Percentiles rank a stretch among this genome's conserved stretches.
Evolutionary conservation across 2,329 filamentous ascomycete species (phyloP).

Genomic region (Colletotrichum sp.): DNA sequence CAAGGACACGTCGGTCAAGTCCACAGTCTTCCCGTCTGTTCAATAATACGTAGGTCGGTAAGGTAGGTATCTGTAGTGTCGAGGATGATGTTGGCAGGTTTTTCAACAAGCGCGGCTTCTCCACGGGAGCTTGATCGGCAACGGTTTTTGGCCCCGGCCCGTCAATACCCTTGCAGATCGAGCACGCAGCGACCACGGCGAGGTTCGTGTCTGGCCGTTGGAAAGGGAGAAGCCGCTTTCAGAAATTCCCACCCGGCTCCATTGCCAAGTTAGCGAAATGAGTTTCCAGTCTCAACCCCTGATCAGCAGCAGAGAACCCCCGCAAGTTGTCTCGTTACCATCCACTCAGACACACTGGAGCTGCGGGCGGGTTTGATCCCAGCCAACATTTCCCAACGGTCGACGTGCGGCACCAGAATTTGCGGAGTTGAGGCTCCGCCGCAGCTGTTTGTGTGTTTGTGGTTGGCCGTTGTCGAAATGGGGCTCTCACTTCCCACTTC

Average conservation of each 20-base stretch:
- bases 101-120: background rate
- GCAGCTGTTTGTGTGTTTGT: background rate
- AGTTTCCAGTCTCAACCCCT: background rate
- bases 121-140: background rate
- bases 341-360: background rate
- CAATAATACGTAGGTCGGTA: no score
- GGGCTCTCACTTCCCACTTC: background rate
- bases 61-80: background rate
- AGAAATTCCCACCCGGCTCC: background rate
- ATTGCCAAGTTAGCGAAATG: background rate
- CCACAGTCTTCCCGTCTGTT: background rate
- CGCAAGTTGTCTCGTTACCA: background rate
- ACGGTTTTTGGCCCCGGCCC: background rate
- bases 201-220: background rate
- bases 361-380: background rate
- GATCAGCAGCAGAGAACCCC: background rate
- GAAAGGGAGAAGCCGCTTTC: background rate
- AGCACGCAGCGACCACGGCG: background rate
- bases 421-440: background rate
- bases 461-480: background rate
- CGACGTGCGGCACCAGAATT: background rate
- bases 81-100: background rate
- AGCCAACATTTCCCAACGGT: conserved; percentile 1
- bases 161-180: background rate
- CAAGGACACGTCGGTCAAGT: background rate